Evolutionary conservation across 2,329 filamentous ascomycete genomes (phyloP).

Genomic region (Trichoderma lentiforme): DNA sequence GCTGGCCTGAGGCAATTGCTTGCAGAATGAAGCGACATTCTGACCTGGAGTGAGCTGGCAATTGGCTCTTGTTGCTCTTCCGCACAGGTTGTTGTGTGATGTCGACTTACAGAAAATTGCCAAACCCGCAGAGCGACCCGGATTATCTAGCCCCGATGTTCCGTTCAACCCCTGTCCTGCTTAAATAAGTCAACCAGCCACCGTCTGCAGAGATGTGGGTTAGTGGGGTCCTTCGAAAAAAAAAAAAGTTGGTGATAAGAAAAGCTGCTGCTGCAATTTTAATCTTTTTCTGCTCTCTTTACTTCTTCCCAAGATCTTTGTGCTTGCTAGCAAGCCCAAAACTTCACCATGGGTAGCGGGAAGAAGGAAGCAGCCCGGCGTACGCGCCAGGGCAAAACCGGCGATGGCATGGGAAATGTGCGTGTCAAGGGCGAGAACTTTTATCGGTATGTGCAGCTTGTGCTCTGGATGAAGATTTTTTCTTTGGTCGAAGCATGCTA

Average conservation of each 20-base stretch:
- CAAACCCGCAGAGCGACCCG: slow-evolving; percentile 4
- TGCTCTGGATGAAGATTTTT: neutral
- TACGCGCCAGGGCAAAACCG: slow-evolving; percentile 77
- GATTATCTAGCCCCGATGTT: slow-evolving; percentile 10
- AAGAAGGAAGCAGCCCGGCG: slow-evolving; percentile 89
- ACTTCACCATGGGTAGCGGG: slow-evolving; percentile 69
- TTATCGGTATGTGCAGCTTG: slow-evolving; percentile 63
- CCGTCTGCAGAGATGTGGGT: slow-evolving; percentile 18
- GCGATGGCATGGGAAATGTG: slow-evolving; percentile 88
- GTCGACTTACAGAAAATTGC: slow-evolving; percentile 19
- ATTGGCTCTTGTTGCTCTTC: neutral
- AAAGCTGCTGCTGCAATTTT: slow-evolving; percentile 17
- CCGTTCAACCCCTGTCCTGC: neutral
- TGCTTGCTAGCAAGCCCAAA: slow-evolving; percentile 21
- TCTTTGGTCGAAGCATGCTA: neutral
- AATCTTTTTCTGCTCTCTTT: slow-evolving; percentile 21
- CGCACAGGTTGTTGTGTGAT: neutral
- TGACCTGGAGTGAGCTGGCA: neutral
- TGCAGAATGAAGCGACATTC: slow-evolving; percentile 30
- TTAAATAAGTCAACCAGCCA: slow-evolving; percentile 11
- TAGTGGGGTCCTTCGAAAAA: slow-evolving; percentile 18
- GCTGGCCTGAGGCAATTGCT: slow-evolving; percentile 27
- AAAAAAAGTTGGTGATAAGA: slow-evolving; percentile 20
- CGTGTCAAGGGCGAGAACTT: slow-evolving; percentile 97
- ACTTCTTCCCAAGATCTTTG: slow-evolving; percentile 18